Evolutionary conservation across 1,139 yeast species (phyloP).

Genomic region (Magnusiomyces suaveolens): DNA sequence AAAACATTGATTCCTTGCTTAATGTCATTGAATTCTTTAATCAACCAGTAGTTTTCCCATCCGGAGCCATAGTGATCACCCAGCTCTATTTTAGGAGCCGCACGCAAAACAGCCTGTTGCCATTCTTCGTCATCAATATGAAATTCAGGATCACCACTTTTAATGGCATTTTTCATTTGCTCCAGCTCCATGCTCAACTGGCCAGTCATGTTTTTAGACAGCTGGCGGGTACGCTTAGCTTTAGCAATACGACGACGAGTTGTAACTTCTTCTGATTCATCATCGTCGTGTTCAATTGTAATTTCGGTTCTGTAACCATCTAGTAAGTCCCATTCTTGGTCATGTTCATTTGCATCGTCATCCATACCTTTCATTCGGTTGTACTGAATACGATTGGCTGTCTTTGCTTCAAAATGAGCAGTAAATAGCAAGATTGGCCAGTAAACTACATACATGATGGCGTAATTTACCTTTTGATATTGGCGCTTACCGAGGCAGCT

Average conservation of each 20-base stretch:
- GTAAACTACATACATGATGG: slow-evolving; percentile 55
- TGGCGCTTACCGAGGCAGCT: slow-evolving; percentile 32
- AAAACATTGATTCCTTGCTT: slow-evolving; percentile 2
- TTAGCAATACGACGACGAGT: slow-evolving; percentile 10
- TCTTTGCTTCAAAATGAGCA: slow-evolving; percentile 52
- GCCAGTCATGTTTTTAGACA: slow-evolving; percentile 1
- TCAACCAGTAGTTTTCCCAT: slow-evolving; percentile 56
- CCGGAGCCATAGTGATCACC: slow-evolving; percentile 51
- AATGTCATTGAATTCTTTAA: slow-evolving; percentile 34
- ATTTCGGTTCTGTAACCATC: slow-evolving; percentile 49
- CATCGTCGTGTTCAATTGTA: slow-evolving; percentile 21
- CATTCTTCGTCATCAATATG: slow-evolving; percentile 42
- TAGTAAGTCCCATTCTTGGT: slow-evolving; percentile 72
- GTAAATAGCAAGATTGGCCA: slow-evolving; percentile 56
- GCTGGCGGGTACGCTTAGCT: slow-evolving; percentile 13
- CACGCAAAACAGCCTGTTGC: slow-evolving; percentile 39
- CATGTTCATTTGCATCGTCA: slow-evolving; percentile 74
- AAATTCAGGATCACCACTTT: slow-evolving; percentile 57
- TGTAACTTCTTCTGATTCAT: slow-evolving; percentile 34
- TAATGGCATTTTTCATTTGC: slow-evolving; percentile 43
- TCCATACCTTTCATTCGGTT: slow-evolving; percentile 56
- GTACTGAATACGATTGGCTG: slow-evolving; percentile 61
- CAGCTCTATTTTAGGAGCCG: slow-evolving; percentile 48
- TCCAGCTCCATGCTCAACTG: slow-evolving; percentile 19
- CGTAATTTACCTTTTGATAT: slow-evolving; percentile 26